These are phyloP conservation scores for Botrytis deweyae DNA, from an alignment of 2,329 filamentous ascomycete species.

Conservation along the genomic window DNA sequence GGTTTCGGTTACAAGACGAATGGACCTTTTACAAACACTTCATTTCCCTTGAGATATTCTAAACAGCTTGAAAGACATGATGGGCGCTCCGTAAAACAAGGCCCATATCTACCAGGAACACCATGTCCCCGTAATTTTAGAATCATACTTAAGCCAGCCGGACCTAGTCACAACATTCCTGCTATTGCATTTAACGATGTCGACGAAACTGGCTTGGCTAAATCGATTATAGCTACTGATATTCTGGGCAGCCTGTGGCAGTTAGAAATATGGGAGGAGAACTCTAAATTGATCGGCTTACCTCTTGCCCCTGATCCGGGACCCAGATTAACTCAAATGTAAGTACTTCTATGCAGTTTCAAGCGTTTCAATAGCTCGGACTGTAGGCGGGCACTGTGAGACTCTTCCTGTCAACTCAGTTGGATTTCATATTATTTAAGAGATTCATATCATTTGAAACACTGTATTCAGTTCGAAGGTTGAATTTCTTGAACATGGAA, in stretches of 20 bases:
- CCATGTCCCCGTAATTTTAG: slow-evolving; percentile 23
- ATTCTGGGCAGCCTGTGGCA: slow-evolving; percentile 30
- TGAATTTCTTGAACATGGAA: not conserved
- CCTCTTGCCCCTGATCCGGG: not conserved
- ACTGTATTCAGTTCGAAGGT: not conserved
- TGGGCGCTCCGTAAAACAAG: not conserved
- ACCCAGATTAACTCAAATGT: not conserved
- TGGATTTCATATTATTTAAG: not conserved
- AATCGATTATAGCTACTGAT: slow-evolving; percentile 33
- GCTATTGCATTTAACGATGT: slow-evolving; percentile 34
- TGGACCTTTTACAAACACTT: not conserved
- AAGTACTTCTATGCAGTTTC: not conserved
- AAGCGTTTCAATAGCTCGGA: not conserved
- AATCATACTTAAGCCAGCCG: slow-evolving; percentile 23
- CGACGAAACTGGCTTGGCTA: slow-evolving; percentile 27
- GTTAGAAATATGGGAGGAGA: slow-evolving; percentile 7
- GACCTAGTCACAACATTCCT: slow-evolving; percentile 33
- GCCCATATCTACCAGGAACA: not conserved
- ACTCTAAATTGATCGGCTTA: not conserved
- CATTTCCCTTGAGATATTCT: not conserved
- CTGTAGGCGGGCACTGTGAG: not conserved
- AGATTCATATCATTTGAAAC: not conserved
- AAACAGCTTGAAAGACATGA: too few relatives aligned
- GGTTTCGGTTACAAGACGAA: not conserved
- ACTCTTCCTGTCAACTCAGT: not conserved